These are phyloP conservation scores for Kernera saxatilis DNA, from an alignment of 345 rosid genomes.

Conservation along the genomic window DNA sequence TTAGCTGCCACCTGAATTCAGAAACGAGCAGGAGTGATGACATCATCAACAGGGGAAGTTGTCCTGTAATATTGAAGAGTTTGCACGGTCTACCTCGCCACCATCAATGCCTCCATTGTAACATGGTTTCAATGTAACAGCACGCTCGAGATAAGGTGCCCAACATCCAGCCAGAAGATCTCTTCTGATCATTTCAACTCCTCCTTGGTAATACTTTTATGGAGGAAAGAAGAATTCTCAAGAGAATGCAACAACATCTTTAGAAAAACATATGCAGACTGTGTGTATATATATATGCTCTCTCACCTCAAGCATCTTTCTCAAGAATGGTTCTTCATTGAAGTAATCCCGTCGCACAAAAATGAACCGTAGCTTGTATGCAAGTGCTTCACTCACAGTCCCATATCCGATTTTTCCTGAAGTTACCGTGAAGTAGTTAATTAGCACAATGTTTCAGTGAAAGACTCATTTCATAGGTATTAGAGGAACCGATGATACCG, in stretches of 20 bases:
- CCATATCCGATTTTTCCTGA: conserved; percentile 97
- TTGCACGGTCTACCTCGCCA: conserved; percentile 60
- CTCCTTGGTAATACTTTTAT: conserved; percentile 65
- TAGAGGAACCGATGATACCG: conserved; percentile 35
- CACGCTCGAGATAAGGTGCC: conserved; percentile 91
- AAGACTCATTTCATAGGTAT: not conserved
- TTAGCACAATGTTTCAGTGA: not conserved
- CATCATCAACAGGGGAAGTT: not conserved
- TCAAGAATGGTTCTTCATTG: conserved; percentile 89
- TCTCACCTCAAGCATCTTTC: conserved; percentile 90
- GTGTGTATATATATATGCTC: not conserved
- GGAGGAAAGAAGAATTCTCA: not conserved
- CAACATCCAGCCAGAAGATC: conserved; percentile 85
- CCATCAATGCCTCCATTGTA: conserved; percentile 80
- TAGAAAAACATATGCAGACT: not conserved
- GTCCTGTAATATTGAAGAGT: not conserved
- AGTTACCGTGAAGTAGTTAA: not conserved
- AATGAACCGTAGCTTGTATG: conserved; percentile 83
- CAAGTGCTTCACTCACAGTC: conserved; percentile 87
- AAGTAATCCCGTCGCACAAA: conserved; percentile 92
- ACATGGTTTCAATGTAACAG: conserved; percentile 76
- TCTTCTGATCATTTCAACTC: conserved; percentile 96
- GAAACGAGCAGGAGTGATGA: not conserved
- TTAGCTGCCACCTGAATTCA: conserved; percentile 68
- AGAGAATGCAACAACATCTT: not conserved